A percentile compares a stretch with the other conserved stretches of the same genome.
Conservation (phyloP, 768 basidiomycete genomes). For the Lactarius quietus region DNA sequence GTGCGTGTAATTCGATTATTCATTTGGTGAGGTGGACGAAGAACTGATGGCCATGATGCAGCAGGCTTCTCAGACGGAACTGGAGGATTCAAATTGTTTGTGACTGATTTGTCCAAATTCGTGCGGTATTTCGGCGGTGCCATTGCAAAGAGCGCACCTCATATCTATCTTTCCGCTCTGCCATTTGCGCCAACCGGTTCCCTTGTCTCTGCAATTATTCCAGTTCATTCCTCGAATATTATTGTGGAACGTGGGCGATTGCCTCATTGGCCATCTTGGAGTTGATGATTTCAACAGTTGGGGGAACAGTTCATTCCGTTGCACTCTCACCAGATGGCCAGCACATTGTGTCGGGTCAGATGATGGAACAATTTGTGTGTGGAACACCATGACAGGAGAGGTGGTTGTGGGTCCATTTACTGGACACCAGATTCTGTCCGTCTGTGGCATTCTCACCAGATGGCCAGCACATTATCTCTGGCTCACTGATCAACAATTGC, state of each 20-base stretch:
- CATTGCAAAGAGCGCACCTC: not conserved
- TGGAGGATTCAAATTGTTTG: not conserved
- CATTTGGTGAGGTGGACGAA: not conserved
- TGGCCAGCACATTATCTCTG: slow-evolving; percentile 27
- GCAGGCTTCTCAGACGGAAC: not conserved
- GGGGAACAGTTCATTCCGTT: not conserved
- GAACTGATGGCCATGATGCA: not conserved
- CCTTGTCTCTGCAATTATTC: not conserved
- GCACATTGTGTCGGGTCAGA: slow-evolving; percentile 9
- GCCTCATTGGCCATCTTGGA: not conserved
- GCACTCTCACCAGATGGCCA: slow-evolving; percentile 20
- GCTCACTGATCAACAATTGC: slow-evolving; percentile 1
- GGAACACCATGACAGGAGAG: not conserved
- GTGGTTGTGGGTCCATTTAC: not conserved
- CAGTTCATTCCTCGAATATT: not conserved
- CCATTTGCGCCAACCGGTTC: not conserved
- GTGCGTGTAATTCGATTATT: not conserved
- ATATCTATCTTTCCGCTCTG: not conserved
- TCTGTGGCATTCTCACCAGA: slow-evolving; percentile 1
- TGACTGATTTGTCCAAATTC: not conserved
- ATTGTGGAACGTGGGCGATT: not conserved
- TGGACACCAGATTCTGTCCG: not conserved
- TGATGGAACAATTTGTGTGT: not conserved
- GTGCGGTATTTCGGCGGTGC: not conserved
- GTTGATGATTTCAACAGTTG: not conserved